A percentile compares a stretch with the other conserved stretches of the same genome.
phyloP scores from a whole-genome alignment of 352 stramenopile species.

The Phytophthora chlamydospora region DNA sequence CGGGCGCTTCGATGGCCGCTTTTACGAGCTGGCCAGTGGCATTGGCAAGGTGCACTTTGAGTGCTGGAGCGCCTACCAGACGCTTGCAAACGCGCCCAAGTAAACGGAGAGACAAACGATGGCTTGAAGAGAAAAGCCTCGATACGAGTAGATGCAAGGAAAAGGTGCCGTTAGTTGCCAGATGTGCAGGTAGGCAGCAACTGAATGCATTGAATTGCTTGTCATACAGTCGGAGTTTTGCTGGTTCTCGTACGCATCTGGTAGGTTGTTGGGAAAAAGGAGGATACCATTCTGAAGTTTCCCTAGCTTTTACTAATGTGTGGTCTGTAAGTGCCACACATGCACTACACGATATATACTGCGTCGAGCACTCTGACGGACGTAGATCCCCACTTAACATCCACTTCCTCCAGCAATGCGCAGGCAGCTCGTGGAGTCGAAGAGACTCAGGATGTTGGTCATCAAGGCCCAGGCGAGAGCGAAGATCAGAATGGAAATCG shows the following conservation, averaged over 20 bases:
- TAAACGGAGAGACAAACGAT: constrained; percentile 12
- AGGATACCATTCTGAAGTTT: no score
- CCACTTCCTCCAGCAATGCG: constrained; percentile 50
- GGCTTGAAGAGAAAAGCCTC: constrained; percentile 29
- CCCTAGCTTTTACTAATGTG: constrained; percentile 16
- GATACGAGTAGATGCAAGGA: constrained; percentile 1
- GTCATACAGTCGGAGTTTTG: no score
- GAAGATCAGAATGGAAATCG: constrained; percentile 46
- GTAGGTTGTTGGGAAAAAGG: no score
- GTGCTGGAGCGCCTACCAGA: constrained; percentile 84
- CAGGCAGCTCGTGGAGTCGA: constrained; percentile 56
- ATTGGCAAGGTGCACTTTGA: constrained; percentile 87
- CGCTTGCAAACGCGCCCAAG: constrained; percentile 33
- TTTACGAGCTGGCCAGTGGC: constrained; percentile 82
- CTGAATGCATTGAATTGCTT: constrained; percentile 20
- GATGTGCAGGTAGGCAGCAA: constrained; percentile 10
- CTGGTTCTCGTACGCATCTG: no score
- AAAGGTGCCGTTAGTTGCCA: constrained; percentile 5
- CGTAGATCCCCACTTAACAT: constrained; percentile 20
- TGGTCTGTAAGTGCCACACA: neutral
- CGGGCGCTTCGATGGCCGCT: constrained; percentile 78
- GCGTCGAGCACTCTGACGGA: neutral
- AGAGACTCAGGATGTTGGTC: constrained; percentile 70
- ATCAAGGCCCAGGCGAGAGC: constrained; percentile 59
- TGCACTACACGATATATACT: constrained; percentile 25